Conservation (phyloP, 108 stramenopile genomes). For the Nitzschia sp. region DNA sequence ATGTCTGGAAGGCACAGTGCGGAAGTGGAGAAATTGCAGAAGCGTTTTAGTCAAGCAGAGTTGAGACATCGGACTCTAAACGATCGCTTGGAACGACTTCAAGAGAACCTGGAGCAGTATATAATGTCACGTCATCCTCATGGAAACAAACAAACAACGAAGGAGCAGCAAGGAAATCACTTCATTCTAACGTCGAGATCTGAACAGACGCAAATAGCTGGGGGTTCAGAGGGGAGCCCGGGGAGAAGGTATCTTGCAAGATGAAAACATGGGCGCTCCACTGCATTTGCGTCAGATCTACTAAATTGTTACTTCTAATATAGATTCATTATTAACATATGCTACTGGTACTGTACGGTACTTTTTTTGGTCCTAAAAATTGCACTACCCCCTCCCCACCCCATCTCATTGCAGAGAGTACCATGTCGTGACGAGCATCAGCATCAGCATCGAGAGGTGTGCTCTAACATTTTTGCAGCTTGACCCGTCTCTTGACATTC, state of each 20-base stretch:
- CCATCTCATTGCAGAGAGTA: too few relatives aligned
- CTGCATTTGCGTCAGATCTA: too few relatives aligned
- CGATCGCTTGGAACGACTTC: conserved; percentile 21
- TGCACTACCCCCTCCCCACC: too few relatives aligned
- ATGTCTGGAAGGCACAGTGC: conserved; percentile 1
- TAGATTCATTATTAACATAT: too few relatives aligned
- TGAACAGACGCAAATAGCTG: conserved; percentile 9
- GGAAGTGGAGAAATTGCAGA: conserved; percentile 25
- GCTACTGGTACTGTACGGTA: too few relatives aligned
- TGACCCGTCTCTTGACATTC: too few relatives aligned
- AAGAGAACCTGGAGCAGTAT: conserved; percentile 38
- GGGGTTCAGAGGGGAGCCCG: not conserved
- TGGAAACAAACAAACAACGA: not conserved
- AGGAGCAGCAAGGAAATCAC: not conserved
- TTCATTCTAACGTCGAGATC: conserved; percentile 14
- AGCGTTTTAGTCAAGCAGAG: conserved; percentile 21
- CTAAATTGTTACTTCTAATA: too few relatives aligned
- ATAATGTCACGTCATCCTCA: conserved; percentile 13
- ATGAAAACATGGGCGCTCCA: too few relatives aligned
- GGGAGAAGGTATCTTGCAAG: not conserved
- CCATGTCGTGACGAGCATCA: too few relatives aligned
- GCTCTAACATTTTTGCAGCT: too few relatives aligned
- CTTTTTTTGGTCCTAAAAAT: too few relatives aligned
- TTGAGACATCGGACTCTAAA: conserved; percentile 12
- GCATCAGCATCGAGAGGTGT: too few relatives aligned